These are phyloP conservation scores for Trichoderma orchidacearum DNA, from an alignment of 495 filamentous ascomycete species.

Conservation along the genomic window DNA sequence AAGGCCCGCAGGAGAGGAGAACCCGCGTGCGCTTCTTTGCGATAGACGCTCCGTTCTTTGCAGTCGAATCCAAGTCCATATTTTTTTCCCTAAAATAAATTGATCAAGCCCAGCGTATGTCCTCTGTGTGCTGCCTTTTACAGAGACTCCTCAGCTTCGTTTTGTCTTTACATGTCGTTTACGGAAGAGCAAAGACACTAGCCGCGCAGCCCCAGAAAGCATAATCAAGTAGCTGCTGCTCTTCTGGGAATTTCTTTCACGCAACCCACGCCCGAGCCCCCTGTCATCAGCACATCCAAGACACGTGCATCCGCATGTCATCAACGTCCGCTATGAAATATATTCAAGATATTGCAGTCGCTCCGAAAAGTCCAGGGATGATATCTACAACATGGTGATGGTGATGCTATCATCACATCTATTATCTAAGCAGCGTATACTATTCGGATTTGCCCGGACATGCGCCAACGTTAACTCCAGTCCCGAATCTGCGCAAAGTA, in stretches of 20 bases:
- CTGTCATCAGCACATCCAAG: no score
- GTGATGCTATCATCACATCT: background rate
- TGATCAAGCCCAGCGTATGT: background rate
- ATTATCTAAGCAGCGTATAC: background rate
- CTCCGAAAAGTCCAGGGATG: background rate
- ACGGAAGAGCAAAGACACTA: background rate
- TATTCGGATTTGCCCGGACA: background rate
- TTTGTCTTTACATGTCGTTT: background rate
- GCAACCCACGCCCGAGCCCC: no score
- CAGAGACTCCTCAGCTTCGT: background rate
- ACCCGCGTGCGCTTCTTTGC: slow-evolving; percentile 21
- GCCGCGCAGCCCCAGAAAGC: no score
- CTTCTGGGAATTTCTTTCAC: no score
- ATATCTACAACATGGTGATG: background rate
- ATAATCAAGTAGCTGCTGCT: no score
- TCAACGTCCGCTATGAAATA: no score
- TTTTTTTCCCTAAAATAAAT: no score
- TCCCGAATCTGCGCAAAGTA: background rate
- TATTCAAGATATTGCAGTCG: background rate
- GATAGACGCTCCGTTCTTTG: background rate
- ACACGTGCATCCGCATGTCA: no score
- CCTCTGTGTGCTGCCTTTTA: background rate
- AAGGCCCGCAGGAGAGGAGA: slow-evolving; percentile 25
- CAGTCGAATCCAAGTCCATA: background rate
- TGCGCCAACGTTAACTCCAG: slow-evolving; percentile 1